These are phyloP conservation scores for Telfairia occidentalis DNA, from an alignment of 331 rosid genomes.

Conservation along the genomic window DNA sequence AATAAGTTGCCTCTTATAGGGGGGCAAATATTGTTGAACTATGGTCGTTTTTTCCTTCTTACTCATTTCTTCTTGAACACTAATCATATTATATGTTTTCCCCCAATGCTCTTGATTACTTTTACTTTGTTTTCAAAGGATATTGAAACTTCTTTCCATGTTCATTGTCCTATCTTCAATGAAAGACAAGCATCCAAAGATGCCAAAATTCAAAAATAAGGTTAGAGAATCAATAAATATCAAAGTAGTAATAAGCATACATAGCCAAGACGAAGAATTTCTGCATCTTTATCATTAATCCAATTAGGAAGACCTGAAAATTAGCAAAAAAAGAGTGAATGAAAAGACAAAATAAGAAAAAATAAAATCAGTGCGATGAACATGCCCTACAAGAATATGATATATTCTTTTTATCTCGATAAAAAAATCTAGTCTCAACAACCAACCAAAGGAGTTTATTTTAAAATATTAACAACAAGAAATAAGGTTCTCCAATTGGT, in stretches of 20 bases:
- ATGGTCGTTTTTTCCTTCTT: background rate
- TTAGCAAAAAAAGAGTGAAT: slow-evolving; percentile 11
- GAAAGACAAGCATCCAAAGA: background rate
- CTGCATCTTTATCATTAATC: slow-evolving; percentile 75
- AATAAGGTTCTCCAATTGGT: background rate
- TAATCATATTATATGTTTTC: background rate
- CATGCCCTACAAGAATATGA: background rate
- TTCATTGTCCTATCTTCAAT: background rate
- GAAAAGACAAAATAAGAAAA: background rate
- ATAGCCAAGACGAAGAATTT: slow-evolving; percentile 71
- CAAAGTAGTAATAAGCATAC: slow-evolving; percentile 29
- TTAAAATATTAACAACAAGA: background rate
- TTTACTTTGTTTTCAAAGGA: background rate
- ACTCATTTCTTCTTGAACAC: background rate
- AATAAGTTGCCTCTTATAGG: too few species aligned
- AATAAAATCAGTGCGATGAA: background rate
- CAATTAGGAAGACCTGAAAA: slow-evolving; percentile 57
- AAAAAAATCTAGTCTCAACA: background rate
- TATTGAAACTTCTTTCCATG: background rate
- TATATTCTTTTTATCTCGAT: background rate
- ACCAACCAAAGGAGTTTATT: background rate
- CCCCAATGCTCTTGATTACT: background rate
- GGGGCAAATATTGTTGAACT: background rate
- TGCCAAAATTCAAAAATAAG: background rate
- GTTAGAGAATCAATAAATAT: background rate